Percentiles rank a stretch among this genome's conserved stretches.
Conservation (phyloP, 768 basidiomycete genomes). For the Lentinula boryana region DNA sequence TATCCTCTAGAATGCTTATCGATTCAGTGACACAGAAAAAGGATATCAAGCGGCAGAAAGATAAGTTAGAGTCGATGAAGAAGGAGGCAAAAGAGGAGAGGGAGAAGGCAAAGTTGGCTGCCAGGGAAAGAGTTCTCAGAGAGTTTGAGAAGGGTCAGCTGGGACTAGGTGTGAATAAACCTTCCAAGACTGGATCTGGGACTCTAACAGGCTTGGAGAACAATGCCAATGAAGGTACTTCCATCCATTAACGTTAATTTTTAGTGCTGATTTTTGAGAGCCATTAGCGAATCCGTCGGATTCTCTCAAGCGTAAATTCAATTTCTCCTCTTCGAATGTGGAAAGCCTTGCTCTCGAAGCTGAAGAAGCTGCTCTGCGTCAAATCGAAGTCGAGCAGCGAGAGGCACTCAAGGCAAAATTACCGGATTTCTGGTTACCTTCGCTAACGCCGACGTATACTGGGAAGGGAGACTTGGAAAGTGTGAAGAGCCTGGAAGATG, state of each 20-base stretch:
- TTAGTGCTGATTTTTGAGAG: constrained; percentile 35
- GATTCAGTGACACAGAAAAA: constrained; percentile 78
- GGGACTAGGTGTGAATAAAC: constrained; percentile 33
- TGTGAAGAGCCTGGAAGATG: constrained; percentile 64
- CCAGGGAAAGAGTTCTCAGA: constrained; percentile 79
- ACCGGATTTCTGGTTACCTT: constrained; percentile 97
- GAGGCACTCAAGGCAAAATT: constrained; percentile 83
- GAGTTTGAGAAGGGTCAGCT: constrained; percentile 91
- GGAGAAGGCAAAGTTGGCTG: constrained; percentile 58
- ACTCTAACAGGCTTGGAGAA: constrained; percentile 29
- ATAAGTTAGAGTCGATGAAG: constrained; percentile 64
- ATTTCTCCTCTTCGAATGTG: constrained; percentile 68
- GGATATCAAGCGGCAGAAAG: constrained; percentile 89
- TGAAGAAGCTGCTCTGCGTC: constrained; percentile 78
- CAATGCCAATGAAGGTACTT: constrained; percentile 20
- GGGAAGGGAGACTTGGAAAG: constrained; percentile 57
- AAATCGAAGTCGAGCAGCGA: constrained; percentile 82
- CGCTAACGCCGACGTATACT: constrained; percentile 78
- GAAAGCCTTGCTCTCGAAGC: constrained; percentile 72
- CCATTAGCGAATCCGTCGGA: background rate
- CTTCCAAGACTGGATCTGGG: constrained; percentile 31
- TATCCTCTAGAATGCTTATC: background rate
- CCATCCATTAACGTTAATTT: background rate
- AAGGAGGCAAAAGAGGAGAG: constrained; percentile 80
- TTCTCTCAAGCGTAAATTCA: constrained; percentile 73